Conservation (phyloP, 2,329 filamentous ascomycete species). For the Cercospora sp. region DNA sequence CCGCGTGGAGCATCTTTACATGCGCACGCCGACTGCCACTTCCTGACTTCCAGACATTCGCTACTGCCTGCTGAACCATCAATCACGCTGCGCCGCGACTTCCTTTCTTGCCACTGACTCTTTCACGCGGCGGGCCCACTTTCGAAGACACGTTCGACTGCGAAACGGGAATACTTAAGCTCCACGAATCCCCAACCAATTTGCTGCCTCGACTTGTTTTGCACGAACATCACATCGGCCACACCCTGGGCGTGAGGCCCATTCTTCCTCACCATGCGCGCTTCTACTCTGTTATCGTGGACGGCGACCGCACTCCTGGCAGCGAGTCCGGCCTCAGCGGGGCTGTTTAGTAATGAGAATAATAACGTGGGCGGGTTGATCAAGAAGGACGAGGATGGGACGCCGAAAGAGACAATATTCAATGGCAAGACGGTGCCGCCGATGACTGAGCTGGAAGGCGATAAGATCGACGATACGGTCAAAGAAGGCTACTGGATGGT, state of each 20-base stretch:
- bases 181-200: constrained; percentile 8
- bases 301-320: constrained; percentile 34
- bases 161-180: background rate
- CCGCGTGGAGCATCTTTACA: constrained; percentile 9
- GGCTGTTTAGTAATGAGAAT: constrained; percentile 7
- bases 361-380: constrained; percentile 6
- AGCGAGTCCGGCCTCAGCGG: constrained; percentile 21
- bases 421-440: constrained; percentile 68
- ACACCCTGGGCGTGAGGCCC: constrained; percentile 10
- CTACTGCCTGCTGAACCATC: background rate
- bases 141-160: background rate
- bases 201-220: background rate
- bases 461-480: constrained; percentile 59
- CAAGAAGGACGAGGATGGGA: constrained; percentile 23
- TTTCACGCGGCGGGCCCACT: background rate
- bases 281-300: constrained; percentile 33
- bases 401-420: constrained; percentile 55
- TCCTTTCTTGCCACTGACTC: background rate
- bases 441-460: constrained; percentile 59
- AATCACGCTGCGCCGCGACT: background rate
- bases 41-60: background rate
- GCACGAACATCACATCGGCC: background rate
- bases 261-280: constrained; percentile 32
- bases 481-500: constrained; percentile 67
- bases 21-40: background rate